A percentile compares a stretch with the other conserved stretches of the same genome.
These are phyloP conservation scores for Suillus subalutaceus DNA, from an alignment of 768 basidiomycete species.

Conservation along the genomic window DNA sequence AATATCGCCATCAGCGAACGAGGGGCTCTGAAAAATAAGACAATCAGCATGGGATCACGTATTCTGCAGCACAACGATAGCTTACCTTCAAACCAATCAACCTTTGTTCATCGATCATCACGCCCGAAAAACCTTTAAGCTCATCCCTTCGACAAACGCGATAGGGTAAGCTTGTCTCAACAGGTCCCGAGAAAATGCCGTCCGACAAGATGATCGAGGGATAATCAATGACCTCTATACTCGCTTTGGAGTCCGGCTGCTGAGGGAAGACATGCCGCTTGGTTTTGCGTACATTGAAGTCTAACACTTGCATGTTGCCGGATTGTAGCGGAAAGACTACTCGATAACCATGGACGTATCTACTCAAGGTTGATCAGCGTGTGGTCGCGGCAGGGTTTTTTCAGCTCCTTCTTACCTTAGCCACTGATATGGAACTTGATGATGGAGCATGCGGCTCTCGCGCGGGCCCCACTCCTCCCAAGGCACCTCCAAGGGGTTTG, in stretches of 20 bases:
- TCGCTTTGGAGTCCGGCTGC: background rate
- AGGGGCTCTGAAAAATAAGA: conserved; percentile 20
- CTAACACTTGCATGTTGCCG: conserved; percentile 25
- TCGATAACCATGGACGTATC: conserved; percentile 47
- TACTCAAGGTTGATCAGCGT: conserved; percentile 14
- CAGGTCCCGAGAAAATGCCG: conserved; percentile 25
- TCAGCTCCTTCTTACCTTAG: conserved; percentile 33
- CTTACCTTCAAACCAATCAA: conserved; percentile 44
- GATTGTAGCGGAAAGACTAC: conserved; percentile 29
- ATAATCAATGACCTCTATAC: conserved; percentile 12
- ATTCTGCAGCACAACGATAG: background rate
- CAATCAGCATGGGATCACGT: background rate
- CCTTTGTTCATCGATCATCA: conserved; percentile 47
- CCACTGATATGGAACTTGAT: conserved; percentile 40
- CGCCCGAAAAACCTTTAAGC: conserved; percentile 36
- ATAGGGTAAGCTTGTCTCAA: conserved; percentile 37
- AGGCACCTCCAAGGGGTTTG: conserved; percentile 15
- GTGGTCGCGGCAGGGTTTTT: too few relatives aligned
- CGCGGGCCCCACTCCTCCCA: conserved; percentile 45
- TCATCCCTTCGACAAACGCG: conserved; percentile 26
- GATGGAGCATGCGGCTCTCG: conserved; percentile 36
- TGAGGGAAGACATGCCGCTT: conserved; percentile 9
- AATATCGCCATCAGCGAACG: conserved; percentile 35
- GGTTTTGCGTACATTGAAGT: conserved; percentile 33
- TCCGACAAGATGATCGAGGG: conserved; percentile 18